Base-by-base conservation (phyloP, 164 flowering plant species). In the Chimonanthus salicifolius region DNA sequence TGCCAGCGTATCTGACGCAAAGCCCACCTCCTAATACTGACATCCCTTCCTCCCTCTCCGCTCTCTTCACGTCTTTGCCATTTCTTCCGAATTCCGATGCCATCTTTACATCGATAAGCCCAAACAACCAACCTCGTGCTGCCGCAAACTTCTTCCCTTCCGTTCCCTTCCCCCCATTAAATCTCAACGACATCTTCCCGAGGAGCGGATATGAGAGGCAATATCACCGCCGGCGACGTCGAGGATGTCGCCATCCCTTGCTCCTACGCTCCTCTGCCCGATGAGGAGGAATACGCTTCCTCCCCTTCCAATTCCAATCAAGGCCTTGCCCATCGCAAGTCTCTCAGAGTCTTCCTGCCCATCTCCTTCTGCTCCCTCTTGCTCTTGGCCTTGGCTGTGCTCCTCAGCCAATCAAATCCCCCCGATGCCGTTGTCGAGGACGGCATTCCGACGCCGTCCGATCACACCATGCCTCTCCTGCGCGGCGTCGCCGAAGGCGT, bases 401-500 rank as follows among this genome's bases (percentile, higher is more conserved):
- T 62, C 3, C 46, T 66, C n/a, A 44, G 68, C 48, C 7, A 15
- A 66, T 33, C 48, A 7, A 16, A 11, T 44, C 47, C 9, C 49
- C 18, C 18, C 49, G 11, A 62, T 4, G 69, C 47, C n/a, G 18
- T 2, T 6, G 68, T 47, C 2, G 69, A 65, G 1, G 48, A 43
- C 2, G 64, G 46, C 5, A 9, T 20, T 7, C 10, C 58, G 54
- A 15, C 18, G 16, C 47, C 47, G 13, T 69, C 33, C 33, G 33
- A 33, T 33, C 33, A 33, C 43, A 6, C 7, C 62, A 13, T 18
- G 5, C 16, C 13, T 18, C 43, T 44, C 21, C 69, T 62, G 15
- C 68, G 78, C 2, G 78, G 78, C 3, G 72, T 70, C 18, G 13
- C 71, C 3, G 78, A 64, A 16, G 78, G 78, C 44, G 78, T 76